Conservation (phyloP, 768 basidiomycete species). For the Gautieria morchelliformis region DNA sequence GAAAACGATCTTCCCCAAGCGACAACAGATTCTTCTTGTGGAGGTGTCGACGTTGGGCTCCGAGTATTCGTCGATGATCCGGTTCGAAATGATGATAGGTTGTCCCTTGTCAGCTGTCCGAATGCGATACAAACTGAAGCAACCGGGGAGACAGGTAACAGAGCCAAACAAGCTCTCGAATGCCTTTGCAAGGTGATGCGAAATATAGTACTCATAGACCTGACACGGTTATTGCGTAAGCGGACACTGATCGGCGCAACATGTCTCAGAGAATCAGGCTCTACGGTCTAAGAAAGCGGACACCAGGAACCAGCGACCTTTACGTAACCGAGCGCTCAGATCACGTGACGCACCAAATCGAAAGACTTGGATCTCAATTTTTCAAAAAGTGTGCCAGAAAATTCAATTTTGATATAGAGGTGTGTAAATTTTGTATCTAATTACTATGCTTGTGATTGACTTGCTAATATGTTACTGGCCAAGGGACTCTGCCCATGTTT, state of each 20-base stretch:
- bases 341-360: too few species aligned
- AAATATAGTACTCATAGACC: slow-evolving; percentile 93
- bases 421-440: too few species aligned
- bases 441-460: too few species aligned
- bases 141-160: slow-evolving; percentile 91
- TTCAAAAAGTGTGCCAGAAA: too few species aligned
- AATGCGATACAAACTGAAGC: slow-evolving; percentile 91
- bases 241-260: slow-evolving; percentile 47
- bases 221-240: slow-evolving; percentile 13
- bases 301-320: too few species aligned
- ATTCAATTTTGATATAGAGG: too few species aligned
- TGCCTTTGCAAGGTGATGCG: slow-evolving; percentile 88
- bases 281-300: slow-evolving; percentile 89
- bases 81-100: slow-evolving; percentile 92
- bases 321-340: too few species aligned
- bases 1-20: slow-evolving; percentile 91
- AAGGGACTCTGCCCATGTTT: too few species aligned
- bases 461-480: too few species aligned
- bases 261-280: slow-evolving; percentile 87
- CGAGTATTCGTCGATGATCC: slow-evolving; percentile 91
- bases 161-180: slow-evolving; percentile 92
- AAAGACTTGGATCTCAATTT: too few species aligned
- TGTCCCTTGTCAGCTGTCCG: slow-evolving; percentile 93
- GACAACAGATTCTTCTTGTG: slow-evolving; percentile 96
- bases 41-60: slow-evolving; percentile 90